phyloP scores from a whole-genome alignment of 164 flowering plant species.

The Dillenia turbinata region DNA sequence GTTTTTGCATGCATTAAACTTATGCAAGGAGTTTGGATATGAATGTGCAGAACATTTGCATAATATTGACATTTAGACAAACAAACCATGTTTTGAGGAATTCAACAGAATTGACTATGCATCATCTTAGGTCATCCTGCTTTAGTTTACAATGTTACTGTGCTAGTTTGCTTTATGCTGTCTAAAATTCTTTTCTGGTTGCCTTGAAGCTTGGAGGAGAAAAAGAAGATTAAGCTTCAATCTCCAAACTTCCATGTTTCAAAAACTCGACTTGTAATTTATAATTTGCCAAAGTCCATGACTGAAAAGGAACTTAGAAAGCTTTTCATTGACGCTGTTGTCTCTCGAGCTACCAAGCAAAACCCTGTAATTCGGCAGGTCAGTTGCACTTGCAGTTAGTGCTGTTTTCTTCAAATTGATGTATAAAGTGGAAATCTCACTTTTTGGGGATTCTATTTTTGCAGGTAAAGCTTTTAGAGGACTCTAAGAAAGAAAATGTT shows the following conservation, averaged over 20 bases:
- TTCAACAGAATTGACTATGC: too few relatives aligned
- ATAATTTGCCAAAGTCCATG: conserved; percentile 88
- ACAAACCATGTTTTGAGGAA: too few relatives aligned
- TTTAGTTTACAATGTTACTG: too few relatives aligned
- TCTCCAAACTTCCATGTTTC: conserved; percentile 94
- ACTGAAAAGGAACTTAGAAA: conserved; percentile 56
- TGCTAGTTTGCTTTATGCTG: not conserved
- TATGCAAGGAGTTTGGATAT: too few relatives aligned
- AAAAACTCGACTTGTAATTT: conserved; percentile 73
- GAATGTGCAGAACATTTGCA: too few relatives aligned
- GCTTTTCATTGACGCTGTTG: conserved; percentile 72
- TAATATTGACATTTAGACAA: too few relatives aligned
- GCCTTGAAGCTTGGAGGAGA: conserved; percentile 62
- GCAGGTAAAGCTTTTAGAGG: conserved; percentile 77
- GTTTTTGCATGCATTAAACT: too few relatives aligned
- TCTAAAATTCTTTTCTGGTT: not conserved
- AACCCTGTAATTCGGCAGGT: conserved; percentile 88
- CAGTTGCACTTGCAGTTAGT: conserved; percentile 7
- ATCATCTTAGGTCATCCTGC: not conserved
- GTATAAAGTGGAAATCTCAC: not conserved
- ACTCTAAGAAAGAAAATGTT: conserved; percentile 46
- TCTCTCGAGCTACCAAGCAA: conserved; percentile 85
- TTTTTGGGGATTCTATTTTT: conserved; percentile 7
- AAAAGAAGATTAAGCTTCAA: conserved; percentile 59
- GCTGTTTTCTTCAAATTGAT: not conserved